Base-by-base conservation (phyloP, 2,329 filamentous ascomycete genomes). In the Exserohilum turcica region DNA sequence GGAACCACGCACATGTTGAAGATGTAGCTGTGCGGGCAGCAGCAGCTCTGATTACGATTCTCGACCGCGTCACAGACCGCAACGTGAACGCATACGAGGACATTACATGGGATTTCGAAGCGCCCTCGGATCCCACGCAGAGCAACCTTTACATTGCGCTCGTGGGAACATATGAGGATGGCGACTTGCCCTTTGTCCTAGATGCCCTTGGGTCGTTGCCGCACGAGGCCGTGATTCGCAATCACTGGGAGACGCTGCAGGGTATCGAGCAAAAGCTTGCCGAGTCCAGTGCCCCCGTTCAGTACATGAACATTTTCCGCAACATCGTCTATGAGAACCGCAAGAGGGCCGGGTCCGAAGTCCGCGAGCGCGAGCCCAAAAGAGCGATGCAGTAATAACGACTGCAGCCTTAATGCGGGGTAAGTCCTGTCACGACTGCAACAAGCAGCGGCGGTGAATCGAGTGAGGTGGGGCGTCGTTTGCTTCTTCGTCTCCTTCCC, bases 61-160 rank as follows among this genome's bases (percentile, higher is more conserved):
- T 76, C 10, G 66, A 72, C 27, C 61, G 61, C 2, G 72, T 75
- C 27, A 63, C 65, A 2, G 55, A 65, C 15, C 66, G 71, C 37
- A 72, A 75, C 42, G 54, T 59, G 28, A 64, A 75, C 46, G 65
- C 68, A 6, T 74, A 74, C 47, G 64, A 60, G 31, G 46, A 60
- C 29, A 70, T 65, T 29, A 61, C 66, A 2, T 74, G 68, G 71
- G 65, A 59, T 2, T 60, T 61, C 29, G 62, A 69, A 28, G 57
- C 58, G 12, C 62, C 68, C 5, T 56, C 52, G 15, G 59, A 71
- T 12, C 60, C 69, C 6, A 48, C 48, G 3, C 57, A 72, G 27
- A 70, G 63, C 57, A 74, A 75, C 27, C 52, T 75, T 1, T 73
- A 70, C 37, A 57, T 65, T 12, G 64, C 61, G 31, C 59, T 75